Evolutionary conservation across 2,329 filamentous ascomycete genomes (phyloP).

Genomic region (Mycosphaerella sp.): DNA sequence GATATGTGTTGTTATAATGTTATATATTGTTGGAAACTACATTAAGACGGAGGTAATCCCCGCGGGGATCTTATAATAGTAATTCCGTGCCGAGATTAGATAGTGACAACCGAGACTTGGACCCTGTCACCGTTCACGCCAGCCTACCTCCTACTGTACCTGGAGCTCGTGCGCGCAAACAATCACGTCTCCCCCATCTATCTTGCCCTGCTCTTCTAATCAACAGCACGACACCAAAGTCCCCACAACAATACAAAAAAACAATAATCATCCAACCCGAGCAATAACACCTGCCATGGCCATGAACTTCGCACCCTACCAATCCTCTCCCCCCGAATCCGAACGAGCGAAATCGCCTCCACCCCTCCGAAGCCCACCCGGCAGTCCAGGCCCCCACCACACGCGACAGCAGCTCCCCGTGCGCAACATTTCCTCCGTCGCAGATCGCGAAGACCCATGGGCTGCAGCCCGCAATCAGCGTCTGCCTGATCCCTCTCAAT

Average conservation of each 20-base stretch:
- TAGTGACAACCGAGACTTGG: too few relatives aligned
- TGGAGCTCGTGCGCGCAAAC: too few relatives aligned
- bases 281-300: slow-evolving; percentile 23
- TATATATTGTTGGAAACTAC: too few relatives aligned
- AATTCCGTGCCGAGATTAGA: too few relatives aligned
- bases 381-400: slow-evolving; percentile 39
- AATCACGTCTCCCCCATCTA: too few relatives aligned
- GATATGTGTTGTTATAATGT: too few relatives aligned
- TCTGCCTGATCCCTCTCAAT: slow-evolving; percentile 35
- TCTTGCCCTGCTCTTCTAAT: too few relatives aligned
- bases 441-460: slow-evolving; percentile 35
- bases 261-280: not conserved
- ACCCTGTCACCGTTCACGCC: not conserved
- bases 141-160: not conserved
- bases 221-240: not conserved
- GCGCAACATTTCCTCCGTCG: slow-evolving; percentile 28
- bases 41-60: too few relatives aligned
- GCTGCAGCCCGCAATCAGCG: slow-evolving; percentile 37
- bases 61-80: too few relatives aligned
- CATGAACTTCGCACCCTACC: slow-evolving; percentile 97
- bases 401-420: slow-evolving; percentile 16
- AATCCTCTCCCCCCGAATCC: slow-evolving; percentile 82
- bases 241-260: not conserved
- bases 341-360: slow-evolving; percentile 73
- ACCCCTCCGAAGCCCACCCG: slow-evolving; percentile 51